Evolutionary conservation across 108 stramenopile species (phyloP).

Genomic region (Aureococcus anophagefferens): DNA sequence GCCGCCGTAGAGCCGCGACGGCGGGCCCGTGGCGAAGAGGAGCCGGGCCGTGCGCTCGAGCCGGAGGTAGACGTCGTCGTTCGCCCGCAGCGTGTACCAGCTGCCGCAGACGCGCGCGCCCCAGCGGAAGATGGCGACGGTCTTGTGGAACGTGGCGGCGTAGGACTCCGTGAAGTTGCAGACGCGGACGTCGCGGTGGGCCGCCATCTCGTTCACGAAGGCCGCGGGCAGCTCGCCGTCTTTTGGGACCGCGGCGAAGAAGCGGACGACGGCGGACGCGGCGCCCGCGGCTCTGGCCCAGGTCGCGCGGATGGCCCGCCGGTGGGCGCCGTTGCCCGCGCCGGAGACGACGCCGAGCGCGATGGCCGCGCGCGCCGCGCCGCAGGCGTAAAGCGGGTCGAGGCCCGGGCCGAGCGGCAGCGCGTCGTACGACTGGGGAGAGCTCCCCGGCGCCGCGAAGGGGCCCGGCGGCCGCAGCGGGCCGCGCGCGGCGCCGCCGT

Average conservation of each 20-base stretch:
- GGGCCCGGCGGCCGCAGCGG: too few relatives aligned
- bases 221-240: background rate
- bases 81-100: background rate
- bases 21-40: background rate
- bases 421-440: background rate
- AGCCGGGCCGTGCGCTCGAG: background rate
- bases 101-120: background rate
- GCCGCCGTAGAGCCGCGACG: background rate
- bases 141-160: background rate
- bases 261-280: background rate
- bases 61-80: conserved; percentile 11
- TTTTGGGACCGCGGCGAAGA: background rate
- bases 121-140: background rate
- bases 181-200: background rate
- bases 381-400: background rate
- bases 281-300: background rate
- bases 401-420: background rate
- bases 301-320: background rate
- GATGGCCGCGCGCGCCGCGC: background rate
- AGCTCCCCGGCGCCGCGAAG: too few relatives aligned
- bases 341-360: background rate
- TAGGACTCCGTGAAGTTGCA: background rate
- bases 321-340: background rate
- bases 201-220: background rate
- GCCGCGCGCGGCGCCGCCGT: too few relatives aligned